Base-by-base conservation (phyloP, 177 flowering plant genomes). In the Telopea speciosissima region DNA sequence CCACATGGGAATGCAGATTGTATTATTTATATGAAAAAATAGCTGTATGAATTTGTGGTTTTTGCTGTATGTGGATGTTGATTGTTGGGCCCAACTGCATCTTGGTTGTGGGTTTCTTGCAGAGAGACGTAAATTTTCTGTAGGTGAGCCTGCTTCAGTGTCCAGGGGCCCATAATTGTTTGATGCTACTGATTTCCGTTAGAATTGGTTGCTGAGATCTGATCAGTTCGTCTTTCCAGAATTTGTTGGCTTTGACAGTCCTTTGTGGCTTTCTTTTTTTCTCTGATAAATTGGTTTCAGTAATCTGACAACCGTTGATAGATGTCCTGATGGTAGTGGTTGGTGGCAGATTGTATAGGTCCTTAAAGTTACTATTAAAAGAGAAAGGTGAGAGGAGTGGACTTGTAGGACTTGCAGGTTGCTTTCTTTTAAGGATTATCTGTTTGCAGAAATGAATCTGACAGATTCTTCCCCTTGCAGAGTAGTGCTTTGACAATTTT, bases 271-370 rank as follows among this genome's bases (percentile, higher is more conserved):
- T 17, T 62, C 77, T 10, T 25, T 65, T 65, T 49, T 63, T 73
- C 67, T 73, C 72, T 63, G 61, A 63, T 70, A 62, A 72, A 23
- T 63, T 31, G 67, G 68, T 49, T 61, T 21, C 63, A 70, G 76
- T 75, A 54, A 58, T 72, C 81, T 78, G 83, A 80, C 77, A 73
- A 70, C 70, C 76, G 72, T 73, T 72, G 73, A 26, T 73, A 54
- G 40, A 69, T 65, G 69, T 72, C 68, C 70, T 63, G 24, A 70
- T 31, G 61, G 33, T 65, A n/a, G 52, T 62, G 36, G 45, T 66
- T 61, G 65, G 45, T 70, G 52, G 40, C 59, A 60, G 45, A 33
- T 63, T 70, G 45, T 60, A 63, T 59, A 61, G 65, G 62, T 24
- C 23, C 62, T 69, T 44, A 7, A 19, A 1, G 56, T 63, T 63